Evolutionary conservation across 495 filamentous ascomycete species (phyloP), one percentile per base, ranked within the genome.

Genomic region (Cryomyces minteri): DNA sequence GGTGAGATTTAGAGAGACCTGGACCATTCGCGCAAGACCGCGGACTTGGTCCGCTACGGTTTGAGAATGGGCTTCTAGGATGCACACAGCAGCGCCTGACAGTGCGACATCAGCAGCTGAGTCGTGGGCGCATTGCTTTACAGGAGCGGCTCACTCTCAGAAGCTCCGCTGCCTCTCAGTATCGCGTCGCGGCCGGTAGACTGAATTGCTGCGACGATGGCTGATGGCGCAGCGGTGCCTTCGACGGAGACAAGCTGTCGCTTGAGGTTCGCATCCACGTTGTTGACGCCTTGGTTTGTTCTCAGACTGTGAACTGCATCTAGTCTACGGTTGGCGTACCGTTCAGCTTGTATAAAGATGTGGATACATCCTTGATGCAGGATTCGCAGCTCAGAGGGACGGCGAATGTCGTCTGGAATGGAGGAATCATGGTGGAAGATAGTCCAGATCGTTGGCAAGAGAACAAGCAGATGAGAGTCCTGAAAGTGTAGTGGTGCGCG

Each of bases 151-250:
- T 49, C 40, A 29, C 81, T 55, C 58, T 95, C 77, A 51, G 86
- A 75, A 41, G 71, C 70, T 40, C 90, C 90, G 41, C 81, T 86
- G 30, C 90, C 90, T 48, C 90, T 80, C 43, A 98, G 68, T 56
- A 98, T 94, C 40, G 90, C 90, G 71, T 94, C 85, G 32, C 87
- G 74, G 41, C 90, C 90, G 0, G 88, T 95, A 28, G 68, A 67
- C 63, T 96, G 80, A 51, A 98, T 95, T 5, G 88, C 79, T 40
- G 76, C 61, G 6, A 94, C 85, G 45, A 98, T 93, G 25, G 77
- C 74, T 40, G 88, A 94, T 6, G 90, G 90, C 12, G 90, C 69
- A 37, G 82, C 84, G 49, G 74, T 84, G 40, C 81, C 81, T 55
- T 78, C 72, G 28, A 85, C 63, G 3, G 70, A 66, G 8, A 86